phyloP scores from a whole-genome alignment of 805 yeast species.

The Kodamaea laetipori region DNA sequence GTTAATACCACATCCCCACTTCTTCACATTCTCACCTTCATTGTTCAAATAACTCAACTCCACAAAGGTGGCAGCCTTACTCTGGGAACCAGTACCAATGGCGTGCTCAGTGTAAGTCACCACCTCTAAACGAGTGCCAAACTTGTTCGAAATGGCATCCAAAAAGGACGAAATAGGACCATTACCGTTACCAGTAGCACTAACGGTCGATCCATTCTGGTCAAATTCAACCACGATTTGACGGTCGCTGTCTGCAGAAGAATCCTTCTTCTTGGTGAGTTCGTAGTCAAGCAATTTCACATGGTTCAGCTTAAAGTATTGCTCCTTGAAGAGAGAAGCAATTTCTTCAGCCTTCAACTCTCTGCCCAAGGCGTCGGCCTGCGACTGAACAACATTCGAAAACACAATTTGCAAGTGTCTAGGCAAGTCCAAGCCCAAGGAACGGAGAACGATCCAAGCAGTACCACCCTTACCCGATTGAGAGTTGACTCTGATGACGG shows the following conservation, averaged over 20 bases:
- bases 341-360: slow-evolving; percentile 72
- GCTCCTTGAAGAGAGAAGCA: slow-evolving; percentile 52
- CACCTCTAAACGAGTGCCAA: slow-evolving; percentile 59
- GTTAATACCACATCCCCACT: slow-evolving; percentile 49
- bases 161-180: slow-evolving; percentile 78
- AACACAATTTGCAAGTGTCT: slow-evolving; percentile 69
- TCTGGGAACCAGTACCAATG: slow-evolving; percentile 68
- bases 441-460: slow-evolving; percentile 74
- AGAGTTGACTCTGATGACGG: slow-evolving; percentile 79
- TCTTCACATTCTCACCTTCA: slow-evolving; percentile 34
- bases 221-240: slow-evolving; percentile 25
- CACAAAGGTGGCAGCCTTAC: slow-evolving; percentile 76
- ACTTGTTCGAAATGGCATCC: slow-evolving; percentile 58
- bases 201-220: slow-evolving; percentile 15
- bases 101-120: slow-evolving; percentile 72
- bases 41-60: slow-evolving; percentile 44
- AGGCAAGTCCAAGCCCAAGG: slow-evolving; percentile 73
- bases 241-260: slow-evolving; percentile 19
- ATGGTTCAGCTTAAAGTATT: slow-evolving; percentile 43
- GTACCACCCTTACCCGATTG: slow-evolving; percentile 92
- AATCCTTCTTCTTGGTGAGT: slow-evolving; percentile 20
- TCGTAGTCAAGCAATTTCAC: slow-evolving; percentile 26
- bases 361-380: slow-evolving; percentile 67
- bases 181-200: slow-evolving; percentile 63
- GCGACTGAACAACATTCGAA: slow-evolving; percentile 62